Conservation (phyloP, 1,139 yeast genomes). For the Kodamaea arcana region DNA sequence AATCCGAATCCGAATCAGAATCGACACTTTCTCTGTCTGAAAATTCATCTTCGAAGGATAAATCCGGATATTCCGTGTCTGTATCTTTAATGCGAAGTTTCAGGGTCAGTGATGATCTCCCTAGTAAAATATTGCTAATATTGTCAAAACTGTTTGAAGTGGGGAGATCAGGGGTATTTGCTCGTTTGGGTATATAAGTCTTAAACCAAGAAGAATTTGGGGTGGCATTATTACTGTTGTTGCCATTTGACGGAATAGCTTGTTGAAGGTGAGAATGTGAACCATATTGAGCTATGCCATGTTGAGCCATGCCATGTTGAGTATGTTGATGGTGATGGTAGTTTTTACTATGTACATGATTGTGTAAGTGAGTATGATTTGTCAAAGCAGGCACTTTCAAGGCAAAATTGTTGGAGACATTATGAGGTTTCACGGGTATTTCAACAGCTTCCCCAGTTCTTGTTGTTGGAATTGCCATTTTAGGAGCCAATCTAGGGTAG, state of each 20-base stretch:
- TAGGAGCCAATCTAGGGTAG: slow-evolving; percentile 63
- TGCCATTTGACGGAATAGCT: not conserved
- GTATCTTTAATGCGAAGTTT: slow-evolving; percentile 13
- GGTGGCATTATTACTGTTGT: not conserved
- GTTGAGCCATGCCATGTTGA: not conserved
- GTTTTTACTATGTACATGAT: slow-evolving; percentile 4
- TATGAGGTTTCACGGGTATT: slow-evolving; percentile 48
- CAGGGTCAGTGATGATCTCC: slow-evolving; percentile 15
- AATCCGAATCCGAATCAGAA: slow-evolving; percentile 13
- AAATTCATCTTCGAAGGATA: slow-evolving; percentile 1
- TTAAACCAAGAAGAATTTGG: slow-evolving; percentile 20
- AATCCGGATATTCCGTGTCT: not conserved
- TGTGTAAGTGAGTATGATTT: slow-evolving; percentile 3
- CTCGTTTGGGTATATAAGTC: slow-evolving; percentile 21
- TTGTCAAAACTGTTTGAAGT: slow-evolving; percentile 21
- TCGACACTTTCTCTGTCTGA: slow-evolving; percentile 8
- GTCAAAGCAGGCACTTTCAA: not conserved
- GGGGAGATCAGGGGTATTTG: slow-evolving; percentile 15
- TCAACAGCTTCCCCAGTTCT: slow-evolving; percentile 76
- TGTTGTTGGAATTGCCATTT: slow-evolving; percentile 81
- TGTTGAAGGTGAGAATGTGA: slow-evolving; percentile 1
- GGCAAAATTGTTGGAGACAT: slow-evolving; percentile 8
- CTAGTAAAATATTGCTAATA: slow-evolving; percentile 16
- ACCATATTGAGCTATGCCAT: not conserved
- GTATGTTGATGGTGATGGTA: slow-evolving; percentile 4